Conservation (phyloP, 139 green algal species). For the Haematococcus sp. region DNA sequence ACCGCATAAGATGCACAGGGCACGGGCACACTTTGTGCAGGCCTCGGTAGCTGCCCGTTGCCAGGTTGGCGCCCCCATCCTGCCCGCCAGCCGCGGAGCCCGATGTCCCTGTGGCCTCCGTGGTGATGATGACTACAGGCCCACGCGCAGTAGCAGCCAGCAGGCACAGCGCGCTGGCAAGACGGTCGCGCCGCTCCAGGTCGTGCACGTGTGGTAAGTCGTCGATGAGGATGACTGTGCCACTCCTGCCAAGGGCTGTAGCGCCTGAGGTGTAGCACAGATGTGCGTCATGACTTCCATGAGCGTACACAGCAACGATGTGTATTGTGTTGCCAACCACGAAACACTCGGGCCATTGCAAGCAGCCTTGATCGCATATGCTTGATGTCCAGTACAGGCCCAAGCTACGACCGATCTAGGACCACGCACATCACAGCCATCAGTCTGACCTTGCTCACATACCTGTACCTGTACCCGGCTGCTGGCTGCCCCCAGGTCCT, state of each 20-base stretch:
- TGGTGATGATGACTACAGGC: constrained; percentile 61
- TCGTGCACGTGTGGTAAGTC: constrained; percentile 65
- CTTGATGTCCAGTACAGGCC: neutral
- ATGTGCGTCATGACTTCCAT: constrained; percentile 1
- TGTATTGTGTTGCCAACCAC: neutral
- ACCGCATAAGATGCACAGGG: too few relatives aligned
- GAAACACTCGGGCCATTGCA: neutral
- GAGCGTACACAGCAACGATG: too few relatives aligned
- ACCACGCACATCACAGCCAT: neutral
- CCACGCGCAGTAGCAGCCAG: constrained; percentile 39
- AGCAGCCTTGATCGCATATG: neutral
- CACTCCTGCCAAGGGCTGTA: neutral
- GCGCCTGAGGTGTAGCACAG: constrained; percentile 9
- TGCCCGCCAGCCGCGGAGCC: constrained; percentile 11
- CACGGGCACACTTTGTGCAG: constrained; percentile 61
- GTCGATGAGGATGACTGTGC: constrained; percentile 69
- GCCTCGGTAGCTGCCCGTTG: constrained; percentile 31
- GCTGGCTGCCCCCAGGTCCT: constrained; percentile 6
- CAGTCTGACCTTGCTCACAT: neutral
- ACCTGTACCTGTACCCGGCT: constrained; percentile 8
- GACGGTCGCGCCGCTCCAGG: constrained; percentile 36
- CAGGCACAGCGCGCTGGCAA: constrained; percentile 45
- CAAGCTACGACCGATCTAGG: neutral
- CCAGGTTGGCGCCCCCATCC: constrained; percentile 9
- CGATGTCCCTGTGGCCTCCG: constrained; percentile 32